Evolutionary conservation across 1,139 yeast species (phyloP).

Genomic region (Diutina mesorugosa): DNA sequence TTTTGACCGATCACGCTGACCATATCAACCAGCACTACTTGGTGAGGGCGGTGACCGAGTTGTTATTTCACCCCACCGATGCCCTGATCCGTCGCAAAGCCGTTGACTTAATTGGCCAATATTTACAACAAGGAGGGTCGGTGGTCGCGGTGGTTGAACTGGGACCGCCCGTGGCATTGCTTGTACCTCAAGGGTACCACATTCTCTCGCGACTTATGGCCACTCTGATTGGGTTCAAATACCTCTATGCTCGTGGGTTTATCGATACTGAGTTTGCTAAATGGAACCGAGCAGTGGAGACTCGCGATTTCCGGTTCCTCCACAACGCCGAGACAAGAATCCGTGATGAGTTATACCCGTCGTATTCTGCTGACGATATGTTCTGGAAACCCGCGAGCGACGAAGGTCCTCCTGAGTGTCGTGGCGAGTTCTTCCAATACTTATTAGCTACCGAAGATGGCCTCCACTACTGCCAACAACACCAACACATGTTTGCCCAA

Average conservation of each 20-base stretch:
- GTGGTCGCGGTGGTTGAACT: conserved; percentile 16
- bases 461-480: conserved; percentile 21
- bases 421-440: conserved; percentile 51
- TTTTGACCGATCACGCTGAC: conserved; percentile 21
- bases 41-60: conserved; percentile 44
- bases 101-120: conserved; percentile 2
- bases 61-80: conserved; percentile 53
- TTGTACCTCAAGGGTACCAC: conserved; percentile 14
- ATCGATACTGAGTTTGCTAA: conserved; percentile 18
- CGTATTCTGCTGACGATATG: neutral
- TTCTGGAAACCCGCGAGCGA: neutral
- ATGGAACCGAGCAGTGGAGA: conserved; percentile 4
- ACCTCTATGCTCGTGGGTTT: conserved; percentile 20
- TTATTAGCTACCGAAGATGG: conserved; percentile 78
- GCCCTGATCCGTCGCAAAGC: neutral
- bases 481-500: neutral
- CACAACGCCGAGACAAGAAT: neutral
- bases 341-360: neutral
- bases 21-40: conserved; percentile 15
- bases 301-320: conserved; percentile 13
- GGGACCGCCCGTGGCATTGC: conserved; percentile 20
- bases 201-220: conserved; percentile 18
- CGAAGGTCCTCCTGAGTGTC: conserved; percentile 11
- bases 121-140: conserved; percentile 7
- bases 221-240: conserved; percentile 22